Evolutionary conservation across 2,329 filamentous ascomycete genomes (phyloP).

Genomic region (Apiospora saccharicola): DNA sequence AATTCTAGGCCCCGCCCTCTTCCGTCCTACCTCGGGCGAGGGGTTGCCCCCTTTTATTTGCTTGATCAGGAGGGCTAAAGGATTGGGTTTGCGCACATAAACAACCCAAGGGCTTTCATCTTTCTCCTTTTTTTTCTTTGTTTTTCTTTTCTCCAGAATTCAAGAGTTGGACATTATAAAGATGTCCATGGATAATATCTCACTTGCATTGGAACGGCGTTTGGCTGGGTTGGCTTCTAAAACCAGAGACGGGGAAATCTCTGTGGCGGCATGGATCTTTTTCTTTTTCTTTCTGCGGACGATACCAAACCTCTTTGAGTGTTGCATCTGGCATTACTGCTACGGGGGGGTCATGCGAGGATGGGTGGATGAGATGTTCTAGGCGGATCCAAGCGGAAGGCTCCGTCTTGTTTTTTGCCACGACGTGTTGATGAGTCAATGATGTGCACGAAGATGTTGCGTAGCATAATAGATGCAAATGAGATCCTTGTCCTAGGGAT

Average conservation of each 20-base stretch:
- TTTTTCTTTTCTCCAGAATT: neutral
- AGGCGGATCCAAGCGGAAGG: neutral
- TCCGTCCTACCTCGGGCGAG: neutral
- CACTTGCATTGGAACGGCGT: conserved; percentile 7
- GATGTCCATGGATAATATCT: conserved; percentile 7
- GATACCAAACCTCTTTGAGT: conserved; percentile 22
- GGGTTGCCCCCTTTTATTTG: neutral
- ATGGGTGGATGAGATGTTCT: neutral
- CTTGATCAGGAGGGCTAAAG: neutral
- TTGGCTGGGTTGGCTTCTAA: conserved; percentile 11
- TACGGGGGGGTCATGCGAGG: neutral
- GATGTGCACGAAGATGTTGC: conserved; percentile 13
- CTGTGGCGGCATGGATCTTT: conserved; percentile 15
- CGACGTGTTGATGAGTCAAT: conserved; percentile 20
- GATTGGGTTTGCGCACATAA: neutral
- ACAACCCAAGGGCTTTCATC: neutral
- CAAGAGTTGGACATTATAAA: conserved; percentile 10
- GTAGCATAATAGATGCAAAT: conserved; percentile 17
- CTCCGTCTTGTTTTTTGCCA: neutral
- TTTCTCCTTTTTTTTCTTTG: neutral
- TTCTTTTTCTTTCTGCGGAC: conserved; percentile 14
- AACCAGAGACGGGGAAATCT: conserved; percentile 10
- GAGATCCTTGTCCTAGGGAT: neutral
- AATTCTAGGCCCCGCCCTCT: neutral
- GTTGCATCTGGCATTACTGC: conserved; percentile 21